Conservation (phyloP, 345 rosid genomes). For the Camelina sativa region DNA sequence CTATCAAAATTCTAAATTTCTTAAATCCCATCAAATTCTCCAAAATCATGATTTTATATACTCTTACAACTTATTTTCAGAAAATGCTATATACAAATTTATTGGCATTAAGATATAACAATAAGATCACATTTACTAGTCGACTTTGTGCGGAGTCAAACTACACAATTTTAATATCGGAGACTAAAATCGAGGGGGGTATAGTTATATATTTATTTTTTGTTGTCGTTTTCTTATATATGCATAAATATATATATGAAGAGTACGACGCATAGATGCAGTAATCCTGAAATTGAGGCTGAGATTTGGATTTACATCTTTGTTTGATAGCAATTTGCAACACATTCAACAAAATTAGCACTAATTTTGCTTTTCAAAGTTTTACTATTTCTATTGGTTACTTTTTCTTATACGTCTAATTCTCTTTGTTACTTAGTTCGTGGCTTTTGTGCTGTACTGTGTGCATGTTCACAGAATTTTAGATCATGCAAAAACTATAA, state of each 20-base stretch:
- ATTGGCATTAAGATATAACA: too few species aligned
- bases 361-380: constrained; percentile 14
- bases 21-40: too few species aligned
- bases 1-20: too few species aligned
- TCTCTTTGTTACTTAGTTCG: constrained; percentile 7
- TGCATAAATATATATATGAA: constrained; percentile 2
- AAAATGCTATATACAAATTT: too few species aligned
- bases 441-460: constrained; percentile 6
- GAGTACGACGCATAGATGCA: not conserved
- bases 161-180: not conserved
- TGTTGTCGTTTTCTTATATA: constrained; percentile 27
- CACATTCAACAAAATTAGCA: constrained; percentile 7
- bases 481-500: not conserved
- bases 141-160: constrained; percentile 28
- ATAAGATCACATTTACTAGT: constrained; percentile 4
- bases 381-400: not conserved
- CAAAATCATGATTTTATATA: too few species aligned
- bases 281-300: constrained; percentile 37
- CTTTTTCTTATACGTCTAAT: not conserved
- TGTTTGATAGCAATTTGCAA: constrained; percentile 29
- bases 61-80: too few species aligned
- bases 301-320: constrained; percentile 25
- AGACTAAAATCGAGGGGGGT: constrained; percentile 6
- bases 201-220: not conserved
- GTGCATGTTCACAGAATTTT: too few species aligned